Conservation (phyloP, 441 rosid species). For the Erodium texanum region DNA sequence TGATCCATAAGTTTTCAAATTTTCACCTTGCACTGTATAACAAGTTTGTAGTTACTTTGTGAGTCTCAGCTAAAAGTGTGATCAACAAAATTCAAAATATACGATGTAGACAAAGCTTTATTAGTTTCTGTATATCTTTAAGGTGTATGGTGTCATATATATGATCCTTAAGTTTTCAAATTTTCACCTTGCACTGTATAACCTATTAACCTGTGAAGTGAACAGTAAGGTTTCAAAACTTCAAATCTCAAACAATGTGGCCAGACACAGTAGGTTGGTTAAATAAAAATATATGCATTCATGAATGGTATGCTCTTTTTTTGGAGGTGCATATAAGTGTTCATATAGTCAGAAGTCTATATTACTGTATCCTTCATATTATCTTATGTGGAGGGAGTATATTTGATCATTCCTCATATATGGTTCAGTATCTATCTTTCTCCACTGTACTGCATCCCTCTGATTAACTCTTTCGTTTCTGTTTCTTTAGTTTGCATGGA, state of each 20-base stretch:
- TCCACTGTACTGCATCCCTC: neutral
- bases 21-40: neutral
- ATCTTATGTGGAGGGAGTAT: neutral
- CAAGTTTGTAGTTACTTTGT: neutral
- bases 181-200: neutral
- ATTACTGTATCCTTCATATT: neutral
- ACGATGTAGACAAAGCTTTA: neutral
- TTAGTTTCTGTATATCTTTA: neutral
- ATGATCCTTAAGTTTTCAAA: constrained; percentile 2
- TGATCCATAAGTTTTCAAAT: constrained; percentile 1
- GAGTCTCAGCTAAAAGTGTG: constrained; percentile 1
- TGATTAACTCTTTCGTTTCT: neutral
- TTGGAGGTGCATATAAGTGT: neutral
- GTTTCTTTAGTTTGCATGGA: neutral
- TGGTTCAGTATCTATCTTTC: too few species aligned
- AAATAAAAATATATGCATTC: neutral
- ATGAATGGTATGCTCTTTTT: neutral
- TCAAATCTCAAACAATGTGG: neutral
- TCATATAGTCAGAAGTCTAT: neutral
- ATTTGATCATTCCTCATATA: too few species aligned
- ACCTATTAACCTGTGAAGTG: neutral
- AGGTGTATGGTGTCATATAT: neutral
- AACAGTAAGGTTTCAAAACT: neutral
- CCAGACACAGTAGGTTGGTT: neutral
- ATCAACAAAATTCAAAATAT: neutral